These are phyloP conservation scores for Metschnikowia baotianmanensis DNA, from an alignment of 805 yeast species.

Conservation along the genomic window DNA sequence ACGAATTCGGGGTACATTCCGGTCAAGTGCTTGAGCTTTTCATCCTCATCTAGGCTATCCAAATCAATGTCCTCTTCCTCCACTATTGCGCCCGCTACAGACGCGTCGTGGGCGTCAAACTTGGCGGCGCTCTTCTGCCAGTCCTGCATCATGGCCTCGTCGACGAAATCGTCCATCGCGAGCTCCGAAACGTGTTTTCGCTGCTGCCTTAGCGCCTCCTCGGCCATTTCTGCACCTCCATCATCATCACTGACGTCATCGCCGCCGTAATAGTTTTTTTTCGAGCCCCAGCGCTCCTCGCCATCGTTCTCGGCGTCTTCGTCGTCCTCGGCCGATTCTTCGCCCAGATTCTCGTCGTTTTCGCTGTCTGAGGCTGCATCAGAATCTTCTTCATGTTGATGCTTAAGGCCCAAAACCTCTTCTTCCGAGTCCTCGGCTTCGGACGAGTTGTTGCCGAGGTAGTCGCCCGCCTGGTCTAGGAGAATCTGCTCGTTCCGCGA, in stretches of 20 bases:
- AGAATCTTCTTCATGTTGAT: conserved; percentile 9
- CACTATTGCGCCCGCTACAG: conserved; percentile 11
- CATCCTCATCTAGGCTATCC: conserved; percentile 46
- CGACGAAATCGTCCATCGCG: conserved; percentile 57
- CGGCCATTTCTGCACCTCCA: conserved; percentile 75
- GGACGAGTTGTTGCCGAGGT: conserved; percentile 25
- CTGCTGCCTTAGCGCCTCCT: conserved; percentile 85
- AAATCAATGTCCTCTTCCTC: conserved; percentile 18
- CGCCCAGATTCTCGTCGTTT: conserved; percentile 41
- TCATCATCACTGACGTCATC: conserved; percentile 71
- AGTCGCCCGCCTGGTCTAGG: conserved; percentile 54
- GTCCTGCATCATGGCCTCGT: conserved; percentile 75
- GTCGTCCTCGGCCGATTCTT: conserved; percentile 21
- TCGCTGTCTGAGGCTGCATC: conserved; percentile 43
- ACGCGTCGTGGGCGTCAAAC: conserved; percentile 34
- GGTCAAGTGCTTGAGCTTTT: conserved; percentile 52
- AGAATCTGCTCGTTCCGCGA: conserved; percentile 56
- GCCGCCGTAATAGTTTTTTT: conserved; percentile 49
- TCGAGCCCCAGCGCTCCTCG: conserved; percentile 46
- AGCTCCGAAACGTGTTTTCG: conserved; percentile 69
- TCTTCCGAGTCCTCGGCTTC: conserved; percentile 51
- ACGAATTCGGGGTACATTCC: conserved; percentile 78
- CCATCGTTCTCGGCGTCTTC: conserved; percentile 47
- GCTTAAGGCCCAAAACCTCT: conserved; percentile 46
- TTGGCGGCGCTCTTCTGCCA: conserved; percentile 64